A percentile compares a stretch with the other conserved stretches of the same genome.
Evolutionary conservation across 441 rosid species (phyloP).

Genomic region (Dalechampia spathulata): DNA sequence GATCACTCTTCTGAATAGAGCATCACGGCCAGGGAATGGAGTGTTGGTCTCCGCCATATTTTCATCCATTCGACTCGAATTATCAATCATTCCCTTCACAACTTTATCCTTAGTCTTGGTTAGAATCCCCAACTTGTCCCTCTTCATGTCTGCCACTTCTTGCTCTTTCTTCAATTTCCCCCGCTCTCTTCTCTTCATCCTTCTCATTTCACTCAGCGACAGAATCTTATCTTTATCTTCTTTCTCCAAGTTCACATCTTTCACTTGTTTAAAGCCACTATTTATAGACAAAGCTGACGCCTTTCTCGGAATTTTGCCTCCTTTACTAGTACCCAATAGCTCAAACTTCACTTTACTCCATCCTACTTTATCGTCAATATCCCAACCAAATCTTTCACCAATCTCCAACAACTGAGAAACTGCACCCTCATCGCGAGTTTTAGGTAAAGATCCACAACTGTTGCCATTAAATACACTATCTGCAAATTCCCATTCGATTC

Average conservation of each 20-base stretch:
- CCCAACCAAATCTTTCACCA: slow-evolving; percentile 81
- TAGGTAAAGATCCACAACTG: background rate
- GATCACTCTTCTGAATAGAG: slow-evolving; percentile 42
- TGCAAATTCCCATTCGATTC: slow-evolving; percentile 76
- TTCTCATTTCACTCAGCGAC: slow-evolving; percentile 19
- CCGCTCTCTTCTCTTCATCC: slow-evolving; percentile 30
- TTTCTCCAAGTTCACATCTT: slow-evolving; percentile 15
- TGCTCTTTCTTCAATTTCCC: slow-evolving; percentile 23
- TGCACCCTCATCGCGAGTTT: slow-evolving; percentile 14
- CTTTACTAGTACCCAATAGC: slow-evolving; percentile 65
- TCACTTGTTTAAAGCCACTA: background rate
- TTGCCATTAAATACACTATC: slow-evolving; percentile 42
- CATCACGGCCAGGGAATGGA: slow-evolving; percentile 67
- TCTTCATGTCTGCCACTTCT: slow-evolving; percentile 10
- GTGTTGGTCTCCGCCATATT: slow-evolving; percentile 20
- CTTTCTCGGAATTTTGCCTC: slow-evolving; percentile 67
- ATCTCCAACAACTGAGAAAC: slow-evolving; percentile 52
- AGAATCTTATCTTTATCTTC: slow-evolving; percentile 3
- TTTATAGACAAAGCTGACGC: background rate
- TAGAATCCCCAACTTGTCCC: slow-evolving; percentile 16
- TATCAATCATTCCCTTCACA: slow-evolving; percentile 5
- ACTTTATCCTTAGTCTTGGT: slow-evolving; percentile 15
- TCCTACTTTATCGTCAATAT: slow-evolving; percentile 53
- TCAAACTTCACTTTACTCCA: slow-evolving; percentile 58
- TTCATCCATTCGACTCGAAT: slow-evolving; percentile 5